phyloP scores from a whole-genome alignment of 805 yeast genomes.

The Barnettozyma sucrosica region DNA sequence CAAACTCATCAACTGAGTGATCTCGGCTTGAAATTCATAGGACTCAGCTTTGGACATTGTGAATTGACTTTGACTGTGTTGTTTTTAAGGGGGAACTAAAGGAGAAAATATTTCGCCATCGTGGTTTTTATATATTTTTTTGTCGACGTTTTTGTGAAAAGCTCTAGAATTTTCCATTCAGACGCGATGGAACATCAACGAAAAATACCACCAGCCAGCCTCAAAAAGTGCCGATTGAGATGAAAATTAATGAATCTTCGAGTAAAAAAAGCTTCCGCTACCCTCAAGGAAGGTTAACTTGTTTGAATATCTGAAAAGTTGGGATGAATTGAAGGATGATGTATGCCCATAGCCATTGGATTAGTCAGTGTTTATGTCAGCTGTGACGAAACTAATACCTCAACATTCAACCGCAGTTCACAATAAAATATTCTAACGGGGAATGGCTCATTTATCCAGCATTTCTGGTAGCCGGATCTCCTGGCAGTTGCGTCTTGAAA shows the following conservation, averaged over 20 bases:
- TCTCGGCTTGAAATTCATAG: slow-evolving; percentile 99
- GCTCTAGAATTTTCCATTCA: slow-evolving; percentile 11
- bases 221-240: not conserved
- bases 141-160: slow-evolving; percentile 5
- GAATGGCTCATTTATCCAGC: too few relatives aligned
- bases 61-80: slow-evolving; percentile 1
- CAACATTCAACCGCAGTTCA: too few relatives aligned
- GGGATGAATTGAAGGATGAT: not conserved
- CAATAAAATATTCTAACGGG: too few relatives aligned
- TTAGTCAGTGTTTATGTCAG: too few relatives aligned
- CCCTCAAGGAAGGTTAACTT: not conserved
- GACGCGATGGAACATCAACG: not conserved
- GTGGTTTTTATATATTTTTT: slow-evolving; percentile 5
- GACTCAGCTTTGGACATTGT: slow-evolving; percentile 48
- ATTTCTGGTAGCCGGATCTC: too few relatives aligned
- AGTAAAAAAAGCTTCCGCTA: not conserved
- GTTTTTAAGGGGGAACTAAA: not conserved
- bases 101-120: not conserved
- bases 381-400: too few relatives aligned
- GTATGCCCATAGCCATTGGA: too few relatives aligned
- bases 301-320: not conserved
- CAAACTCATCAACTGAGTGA: slow-evolving; percentile 99
- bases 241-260: not conserved
- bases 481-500: too few relatives aligned
- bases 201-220: too few relatives aligned